Evolutionary conservation across 768 basidiomycete genomes (phyloP).

Genomic region (Gyrodon lividus): DNA sequence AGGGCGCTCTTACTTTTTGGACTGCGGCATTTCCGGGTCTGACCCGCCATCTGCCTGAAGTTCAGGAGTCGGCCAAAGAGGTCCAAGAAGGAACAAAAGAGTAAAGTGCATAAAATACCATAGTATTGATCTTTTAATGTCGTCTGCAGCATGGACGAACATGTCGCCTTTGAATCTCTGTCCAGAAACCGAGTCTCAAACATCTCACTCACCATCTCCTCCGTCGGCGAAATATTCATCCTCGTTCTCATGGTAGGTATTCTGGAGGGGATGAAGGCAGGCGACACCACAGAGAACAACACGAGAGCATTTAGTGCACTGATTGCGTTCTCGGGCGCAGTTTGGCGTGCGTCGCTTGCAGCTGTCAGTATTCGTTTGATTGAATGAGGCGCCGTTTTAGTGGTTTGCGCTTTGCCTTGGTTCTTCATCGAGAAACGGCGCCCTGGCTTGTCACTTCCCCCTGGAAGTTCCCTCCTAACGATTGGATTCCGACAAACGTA

Average conservation of each 20-base stretch:
- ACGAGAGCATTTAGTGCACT: constrained; percentile 72
- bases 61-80: constrained; percentile 49
- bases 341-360: constrained; percentile 54
- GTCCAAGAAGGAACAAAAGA: constrained; percentile 44
- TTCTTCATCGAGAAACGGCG: constrained; percentile 67
- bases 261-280: constrained; percentile 60
- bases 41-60: constrained; percentile 66
- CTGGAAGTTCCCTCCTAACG: constrained; percentile 52
- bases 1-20: constrained; percentile 79
- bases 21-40: constrained; percentile 81
- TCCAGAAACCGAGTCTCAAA: constrained; percentile 74
- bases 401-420: constrained; percentile 71
- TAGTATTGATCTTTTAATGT: background rate
- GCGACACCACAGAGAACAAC: constrained; percentile 65
- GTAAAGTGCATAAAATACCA: constrained; percentile 29
- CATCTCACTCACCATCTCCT: constrained; percentile 68
- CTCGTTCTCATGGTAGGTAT: constrained; percentile 76
- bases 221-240: constrained; percentile 67
- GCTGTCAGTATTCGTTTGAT: background rate
- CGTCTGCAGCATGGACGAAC: constrained; percentile 43
- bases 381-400: constrained; percentile 29
- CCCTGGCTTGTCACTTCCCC: constrained; percentile 60
- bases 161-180: constrained; percentile 58
- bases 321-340: constrained; percentile 78
- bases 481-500: constrained; percentile 70